phyloP scores from a whole-genome alignment of 441 rosid genomes.

The Mallotus japonicus region DNA sequence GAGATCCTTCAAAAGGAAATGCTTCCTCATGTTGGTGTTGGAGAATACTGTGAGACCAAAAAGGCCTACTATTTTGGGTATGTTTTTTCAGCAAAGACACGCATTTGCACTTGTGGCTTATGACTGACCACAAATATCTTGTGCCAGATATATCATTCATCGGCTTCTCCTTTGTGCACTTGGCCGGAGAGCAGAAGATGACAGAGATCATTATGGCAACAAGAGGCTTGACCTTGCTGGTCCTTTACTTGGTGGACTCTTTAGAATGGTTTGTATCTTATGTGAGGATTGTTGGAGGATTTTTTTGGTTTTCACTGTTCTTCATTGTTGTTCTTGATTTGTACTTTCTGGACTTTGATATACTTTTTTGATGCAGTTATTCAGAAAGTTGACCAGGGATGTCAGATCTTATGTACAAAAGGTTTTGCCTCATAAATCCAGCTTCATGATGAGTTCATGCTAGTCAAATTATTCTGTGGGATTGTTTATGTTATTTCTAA shows the following conservation, averaged over 20 bases:
- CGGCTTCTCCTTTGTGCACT: conserved; percentile 93
- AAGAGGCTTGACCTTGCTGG: conserved; percentile 99
- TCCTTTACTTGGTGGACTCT: conserved; percentile 94
- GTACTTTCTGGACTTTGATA: conserved; percentile 21
- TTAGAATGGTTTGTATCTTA: conserved; percentile 73
- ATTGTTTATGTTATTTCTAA: conserved; percentile 15
- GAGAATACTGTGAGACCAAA: conserved; percentile 88
- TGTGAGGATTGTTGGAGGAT: neutral
- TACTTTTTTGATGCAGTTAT: conserved; percentile 57
- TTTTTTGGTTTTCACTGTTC: neutral
- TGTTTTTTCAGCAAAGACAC: conserved; percentile 20
- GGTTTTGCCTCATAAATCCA: conserved; percentile 44
- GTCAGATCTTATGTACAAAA: conserved; percentile 90
- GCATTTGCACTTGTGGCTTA: conserved; percentile 7
- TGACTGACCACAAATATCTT: conserved; percentile 1
- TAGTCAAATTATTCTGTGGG: conserved; percentile 15
- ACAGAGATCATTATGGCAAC: conserved; percentile 97
- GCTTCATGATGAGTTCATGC: conserved; percentile 7
- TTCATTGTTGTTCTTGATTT: conserved; percentile 4
- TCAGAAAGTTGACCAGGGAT: conserved; percentile 90
- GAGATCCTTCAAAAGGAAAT: conserved; percentile 98
- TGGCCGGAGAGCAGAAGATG: conserved; percentile 96
- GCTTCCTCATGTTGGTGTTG: conserved; percentile 98
- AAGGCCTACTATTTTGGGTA: conserved; percentile 98
- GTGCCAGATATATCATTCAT: conserved; percentile 79